A percentile compares a stretch with the other conserved stretches of the same genome.
These are phyloP conservation scores for Chaetomium olivaceum DNA, from an alignment of 2,329 filamentous ascomycete genomes.

Conservation along the genomic window DNA sequence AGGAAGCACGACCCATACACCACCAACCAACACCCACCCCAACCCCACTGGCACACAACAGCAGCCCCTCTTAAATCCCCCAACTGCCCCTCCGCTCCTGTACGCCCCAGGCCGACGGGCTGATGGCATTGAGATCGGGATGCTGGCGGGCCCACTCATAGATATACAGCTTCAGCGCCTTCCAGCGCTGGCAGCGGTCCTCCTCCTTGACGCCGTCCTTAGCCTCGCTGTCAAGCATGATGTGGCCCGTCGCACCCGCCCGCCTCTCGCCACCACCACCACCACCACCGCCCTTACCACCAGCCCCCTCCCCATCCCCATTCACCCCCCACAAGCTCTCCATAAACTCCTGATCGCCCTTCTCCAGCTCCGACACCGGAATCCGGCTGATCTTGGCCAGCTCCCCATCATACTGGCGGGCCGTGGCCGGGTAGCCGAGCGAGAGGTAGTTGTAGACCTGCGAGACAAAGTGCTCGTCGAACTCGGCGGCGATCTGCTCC, in stretches of 20 bases:
- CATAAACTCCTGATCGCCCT: constrained; percentile 64
- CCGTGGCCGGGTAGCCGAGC: constrained; percentile 84
- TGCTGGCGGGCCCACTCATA: constrained; percentile 88
- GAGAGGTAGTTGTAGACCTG: constrained; percentile 98
- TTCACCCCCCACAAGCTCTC: constrained; percentile 37
- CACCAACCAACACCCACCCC: background rate
- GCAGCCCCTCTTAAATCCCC: constrained; percentile 54
- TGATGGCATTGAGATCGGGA: constrained; percentile 65
- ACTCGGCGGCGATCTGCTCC: constrained; percentile 64
- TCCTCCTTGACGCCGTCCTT: constrained; percentile 41
- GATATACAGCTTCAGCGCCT: constrained; percentile 79
- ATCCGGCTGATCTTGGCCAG: constrained; percentile 78
- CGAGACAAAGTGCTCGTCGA: constrained; percentile 81
- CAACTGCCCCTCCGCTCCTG: constrained; percentile 68
- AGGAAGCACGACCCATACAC: background rate
- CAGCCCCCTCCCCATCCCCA: background rate
- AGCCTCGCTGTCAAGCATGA: constrained; percentile 62
- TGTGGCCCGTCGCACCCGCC: constrained; percentile 68
- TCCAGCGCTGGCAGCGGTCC: constrained; percentile 71
- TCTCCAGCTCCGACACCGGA: constrained; percentile 65
- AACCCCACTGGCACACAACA: constrained; percentile 14
- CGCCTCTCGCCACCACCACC: constrained; percentile 29
- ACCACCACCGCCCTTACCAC: too few species aligned
- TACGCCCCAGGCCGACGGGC: constrained; percentile 67
- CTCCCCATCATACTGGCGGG: constrained; percentile 80